phyloP scores from a whole-genome alignment of 257 asterid genomes.

The Ballota nigra region DNA sequence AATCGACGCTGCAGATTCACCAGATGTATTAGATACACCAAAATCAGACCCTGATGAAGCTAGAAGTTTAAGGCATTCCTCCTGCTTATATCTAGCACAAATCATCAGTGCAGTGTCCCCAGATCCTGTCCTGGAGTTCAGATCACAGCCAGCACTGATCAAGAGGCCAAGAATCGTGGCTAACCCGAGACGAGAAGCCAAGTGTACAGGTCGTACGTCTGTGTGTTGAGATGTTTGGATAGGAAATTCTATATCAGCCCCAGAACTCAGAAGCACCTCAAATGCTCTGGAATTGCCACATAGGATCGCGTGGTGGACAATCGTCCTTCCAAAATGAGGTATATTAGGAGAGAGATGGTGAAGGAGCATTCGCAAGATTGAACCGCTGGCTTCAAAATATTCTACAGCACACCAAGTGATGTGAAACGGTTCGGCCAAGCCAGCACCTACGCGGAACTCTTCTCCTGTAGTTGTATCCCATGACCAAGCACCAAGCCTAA shows the following conservation, averaged over 20 bases:
- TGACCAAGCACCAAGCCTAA: slow-evolving; percentile 77
- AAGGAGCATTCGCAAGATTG: slow-evolving; percentile 56
- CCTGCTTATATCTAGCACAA: slow-evolving; percentile 41
- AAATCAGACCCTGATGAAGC: slow-evolving; percentile 62
- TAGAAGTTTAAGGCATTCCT: slow-evolving; percentile 54
- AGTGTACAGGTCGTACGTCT: slow-evolving; percentile 45
- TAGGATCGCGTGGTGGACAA: slow-evolving; percentile 60
- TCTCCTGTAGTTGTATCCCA: slow-evolving; percentile 72
- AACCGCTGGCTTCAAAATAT: slow-evolving; percentile 63
- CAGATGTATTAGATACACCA: slow-evolving; percentile 37
- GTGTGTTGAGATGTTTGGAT: slow-evolving; percentile 34
- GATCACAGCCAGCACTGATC: slow-evolving; percentile 42
- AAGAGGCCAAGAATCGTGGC: slow-evolving; percentile 39
- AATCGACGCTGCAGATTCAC: slow-evolving; percentile 37
- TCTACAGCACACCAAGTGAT: slow-evolving; percentile 83
- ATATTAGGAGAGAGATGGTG: slow-evolving; percentile 53
- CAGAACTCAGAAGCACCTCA: slow-evolving; percentile 47
- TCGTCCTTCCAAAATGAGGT: slow-evolving; percentile 63
- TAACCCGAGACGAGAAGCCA: slow-evolving; percentile 52
- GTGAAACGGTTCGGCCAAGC: slow-evolving; percentile 71
- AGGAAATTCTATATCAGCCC: slow-evolving; percentile 51
- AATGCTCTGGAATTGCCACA: slow-evolving; percentile 53
- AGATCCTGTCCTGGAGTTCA: slow-evolving; percentile 48
- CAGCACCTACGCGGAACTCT: slow-evolving; percentile 76
- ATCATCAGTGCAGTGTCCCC: slow-evolving; percentile 69